Evolutionary conservation across 1,284 basidiomycete species (phyloP), one percentile per base, ranked within the genome.

Genomic region (Cryptococcus depauperatus): DNA sequence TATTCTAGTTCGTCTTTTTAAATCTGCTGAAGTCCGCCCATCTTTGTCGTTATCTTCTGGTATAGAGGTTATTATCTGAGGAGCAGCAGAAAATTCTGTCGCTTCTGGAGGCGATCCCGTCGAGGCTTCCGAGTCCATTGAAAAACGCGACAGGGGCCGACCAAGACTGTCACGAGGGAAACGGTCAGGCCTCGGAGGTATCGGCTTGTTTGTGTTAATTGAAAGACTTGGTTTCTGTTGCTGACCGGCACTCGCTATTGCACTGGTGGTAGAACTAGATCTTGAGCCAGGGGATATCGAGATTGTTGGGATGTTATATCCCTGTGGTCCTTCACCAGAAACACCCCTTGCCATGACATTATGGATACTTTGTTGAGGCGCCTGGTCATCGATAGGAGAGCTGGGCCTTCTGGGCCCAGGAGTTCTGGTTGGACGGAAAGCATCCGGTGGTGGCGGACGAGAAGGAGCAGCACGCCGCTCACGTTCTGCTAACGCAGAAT

Each of bases 391-490:
- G 16, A 33, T 14, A 13, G 33, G 23, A 2, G 45, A 37, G 27
- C 33, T 44, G n/a, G 41, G 46, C 27, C 43, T 21, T 22, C 43
- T 35, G 18, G 46, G 32, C 25, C 37, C 47, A 13, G 41, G 47
- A 27, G 45, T 48, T 28, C 41, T 21, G 56, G 50, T 40, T 51
- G 70, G 68, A n/a, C 68, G 56, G 41, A 73, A 72, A 8, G 70
- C 69, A 41, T 71, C 68, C 7, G 71, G 66, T 5, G 70, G 68
- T 0, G 67, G 57, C 6, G 68, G 65, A 18, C 60, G 47, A 37
- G 46, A 43, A 8, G 59, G 47, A 35, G 52, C 54, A 16, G 50
- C 18, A 38, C 43, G 13, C 44, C 44, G 26, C 42, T 47, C 41
- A 33, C 56, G 30, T 41, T 68, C 66, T 3, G 66, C 59, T 25